phyloP scores from a whole-genome alignment of 495 filamentous ascomycete species.

The Xylaria castorea region DNA sequence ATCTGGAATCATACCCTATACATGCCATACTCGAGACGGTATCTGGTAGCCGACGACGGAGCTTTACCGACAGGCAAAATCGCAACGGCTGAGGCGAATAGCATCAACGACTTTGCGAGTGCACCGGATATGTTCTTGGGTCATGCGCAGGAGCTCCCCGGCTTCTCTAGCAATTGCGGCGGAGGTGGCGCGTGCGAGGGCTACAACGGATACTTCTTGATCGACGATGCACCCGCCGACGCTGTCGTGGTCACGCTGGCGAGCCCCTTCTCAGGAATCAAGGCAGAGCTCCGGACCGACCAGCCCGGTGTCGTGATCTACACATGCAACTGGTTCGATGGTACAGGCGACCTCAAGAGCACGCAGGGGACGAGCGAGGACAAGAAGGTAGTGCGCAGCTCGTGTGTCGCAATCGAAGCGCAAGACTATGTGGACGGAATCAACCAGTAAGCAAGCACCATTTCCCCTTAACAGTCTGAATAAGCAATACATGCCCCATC shows the following conservation, averaged over 20 bases:
- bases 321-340: constrained; percentile 73
- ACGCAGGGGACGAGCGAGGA: constrained; percentile 64
- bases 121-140: constrained; percentile 67
- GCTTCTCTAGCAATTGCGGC: constrained; percentile 71
- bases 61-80: constrained; percentile 78
- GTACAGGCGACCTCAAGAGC: constrained; percentile 62
- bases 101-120: constrained; percentile 75
- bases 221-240: constrained; percentile 66
- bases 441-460: constrained; percentile 63
- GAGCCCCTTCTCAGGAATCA: constrained; percentile 69
- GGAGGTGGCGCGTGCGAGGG: constrained; percentile 70
- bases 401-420: constrained; percentile 67
- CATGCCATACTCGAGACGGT: constrained; percentile 73
- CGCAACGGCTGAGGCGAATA: constrained; percentile 58
- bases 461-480: not conserved
- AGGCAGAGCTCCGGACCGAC: constrained; percentile 72
- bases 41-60: constrained; percentile 71
- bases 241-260: constrained; percentile 64
- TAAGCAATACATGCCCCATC: not conserved
- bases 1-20: constrained; percentile 76
- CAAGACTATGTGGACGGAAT: constrained; percentile 79
- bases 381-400: constrained; percentile 59
- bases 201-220: constrained; percentile 79
- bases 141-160: constrained; percentile 59
- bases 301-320: constrained; percentile 76